These are phyloP conservation scores for Podospora tetraspora DNA, from an alignment of 495 filamentous ascomycete genomes.

Conservation along the genomic window DNA sequence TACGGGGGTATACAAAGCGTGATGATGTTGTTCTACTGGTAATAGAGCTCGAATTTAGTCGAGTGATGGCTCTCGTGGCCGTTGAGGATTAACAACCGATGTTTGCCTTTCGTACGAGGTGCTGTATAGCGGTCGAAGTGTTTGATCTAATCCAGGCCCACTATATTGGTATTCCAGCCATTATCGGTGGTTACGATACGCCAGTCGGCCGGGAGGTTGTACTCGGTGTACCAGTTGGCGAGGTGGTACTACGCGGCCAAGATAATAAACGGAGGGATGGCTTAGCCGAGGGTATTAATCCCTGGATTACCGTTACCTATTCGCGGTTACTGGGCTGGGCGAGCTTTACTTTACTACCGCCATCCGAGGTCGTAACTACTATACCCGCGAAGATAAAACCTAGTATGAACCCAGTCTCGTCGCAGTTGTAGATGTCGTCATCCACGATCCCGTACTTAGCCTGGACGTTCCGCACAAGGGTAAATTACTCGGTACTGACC, in stretches of 20 bases:
- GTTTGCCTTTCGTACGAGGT: neutral
- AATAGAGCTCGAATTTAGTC: neutral
- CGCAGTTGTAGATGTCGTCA: neutral
- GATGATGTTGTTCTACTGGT: neutral
- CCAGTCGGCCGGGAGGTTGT: neutral
- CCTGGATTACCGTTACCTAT: neutral
- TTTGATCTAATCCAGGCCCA: neutral
- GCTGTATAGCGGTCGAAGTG: neutral
- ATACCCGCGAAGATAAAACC: neutral
- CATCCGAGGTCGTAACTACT: neutral
- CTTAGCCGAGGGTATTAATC: neutral
- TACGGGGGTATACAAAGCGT: neutral
- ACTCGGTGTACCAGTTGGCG: too few relatives aligned
- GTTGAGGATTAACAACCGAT: too few relatives aligned
- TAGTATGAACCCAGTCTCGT: neutral
- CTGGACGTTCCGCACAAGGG: too few relatives aligned
- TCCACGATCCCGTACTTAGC: too few relatives aligned
- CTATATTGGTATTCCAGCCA: neutral
- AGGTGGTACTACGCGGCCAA: neutral
- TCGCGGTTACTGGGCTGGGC: neutral
- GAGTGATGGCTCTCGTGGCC: neutral
- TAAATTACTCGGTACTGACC: too few relatives aligned
- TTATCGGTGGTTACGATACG: neutral
- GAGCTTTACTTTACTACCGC: neutral
- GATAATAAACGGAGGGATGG: constrained; percentile 1